Evolutionary conservation across 2,329 filamentous ascomycete genomes (phyloP).

Genomic region (Nothomitra cinnamomea): DNA sequence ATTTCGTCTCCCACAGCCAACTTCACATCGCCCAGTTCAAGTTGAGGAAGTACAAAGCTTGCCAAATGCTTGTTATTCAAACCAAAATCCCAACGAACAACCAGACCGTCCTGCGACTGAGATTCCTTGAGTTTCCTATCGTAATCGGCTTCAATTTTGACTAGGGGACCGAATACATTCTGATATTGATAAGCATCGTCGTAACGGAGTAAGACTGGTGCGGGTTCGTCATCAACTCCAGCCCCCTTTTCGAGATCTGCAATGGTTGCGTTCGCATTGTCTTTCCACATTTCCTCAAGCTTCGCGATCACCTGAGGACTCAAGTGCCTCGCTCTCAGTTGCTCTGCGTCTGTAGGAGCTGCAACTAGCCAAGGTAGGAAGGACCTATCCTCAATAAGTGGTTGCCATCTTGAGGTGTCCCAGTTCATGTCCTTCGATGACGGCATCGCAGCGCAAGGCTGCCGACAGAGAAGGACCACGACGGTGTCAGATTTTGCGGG

Average conservation of each 20-base stretch:
- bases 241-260: conserved; percentile 81
- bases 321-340: conserved; percentile 83
- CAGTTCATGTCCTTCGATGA: conserved; percentile 99
- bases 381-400: conserved; percentile 88
- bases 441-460: conserved; percentile 85
- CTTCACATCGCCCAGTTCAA: conserved; percentile 95
- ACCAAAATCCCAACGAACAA: conserved; percentile 87
- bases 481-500: conserved; percentile 97
- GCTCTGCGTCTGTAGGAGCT: conserved; percentile 80
- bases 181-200: conserved; percentile 98
- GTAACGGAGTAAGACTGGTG: conserved; percentile 81
- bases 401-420: conserved; percentile 96
- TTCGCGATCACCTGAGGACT: conserved; percentile 91
- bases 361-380: conserved; percentile 90
- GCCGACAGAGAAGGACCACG: conserved; percentile 87
- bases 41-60: conserved; percentile 89
- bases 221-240: conserved; percentile 86
- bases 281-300: conserved; percentile 97
- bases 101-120: conserved; percentile 88
- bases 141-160: conserved; percentile 98
- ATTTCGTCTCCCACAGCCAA: conserved; percentile 96
- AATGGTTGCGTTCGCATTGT: conserved; percentile 75
- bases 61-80: conserved; percentile 95
- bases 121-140: conserved; percentile 98
- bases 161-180: conserved; percentile 92